phyloP scores from a whole-genome alignment of 2,329 filamentous ascomycete species.

The Colletotrichum salicis region DNA sequence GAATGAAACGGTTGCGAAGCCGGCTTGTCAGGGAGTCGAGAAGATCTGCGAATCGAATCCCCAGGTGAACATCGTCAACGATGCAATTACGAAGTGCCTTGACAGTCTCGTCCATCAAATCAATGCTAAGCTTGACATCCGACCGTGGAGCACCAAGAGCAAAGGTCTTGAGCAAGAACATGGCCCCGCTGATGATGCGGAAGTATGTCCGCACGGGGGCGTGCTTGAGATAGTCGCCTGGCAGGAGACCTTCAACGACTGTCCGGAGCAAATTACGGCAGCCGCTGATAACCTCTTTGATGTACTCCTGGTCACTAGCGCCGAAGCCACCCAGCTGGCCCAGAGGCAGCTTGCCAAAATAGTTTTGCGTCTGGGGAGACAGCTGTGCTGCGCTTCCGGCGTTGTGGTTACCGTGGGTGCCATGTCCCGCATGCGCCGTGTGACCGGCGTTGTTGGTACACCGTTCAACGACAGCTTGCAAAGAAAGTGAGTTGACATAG shows the following conservation, averaged over 20 bases:
- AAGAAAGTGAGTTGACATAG: constrained; percentile 91
- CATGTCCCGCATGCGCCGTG: constrained; percentile 44
- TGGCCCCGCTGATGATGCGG: constrained; percentile 85
- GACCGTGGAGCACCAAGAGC: constrained; percentile 82
- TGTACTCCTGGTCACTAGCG: constrained; percentile 76
- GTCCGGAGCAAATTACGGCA: constrained; percentile 80
- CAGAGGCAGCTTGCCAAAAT: constrained; percentile 72
- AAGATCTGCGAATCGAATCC: constrained; percentile 84
- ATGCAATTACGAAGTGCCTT: constrained; percentile 80
- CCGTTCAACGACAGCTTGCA: constrained; percentile 94
- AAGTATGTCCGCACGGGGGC: constrained; percentile 87
- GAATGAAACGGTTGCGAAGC: constrained; percentile 79
- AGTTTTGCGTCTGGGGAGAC: constrained; percentile 73
- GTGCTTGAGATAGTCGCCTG: constrained; percentile 81
- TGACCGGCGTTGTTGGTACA: constrained; percentile 80
- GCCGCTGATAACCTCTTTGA: constrained; percentile 80
- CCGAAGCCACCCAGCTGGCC: constrained; percentile 73
- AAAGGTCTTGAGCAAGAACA: constrained; percentile 87
- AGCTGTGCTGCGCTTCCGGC: constrained; percentile 55
- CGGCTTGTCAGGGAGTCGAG: constrained; percentile 82
- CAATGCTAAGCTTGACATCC: constrained; percentile 80
- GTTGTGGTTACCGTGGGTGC: constrained; percentile 45
- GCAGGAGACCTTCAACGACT: constrained; percentile 80
- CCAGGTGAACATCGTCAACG: constrained; percentile 86
- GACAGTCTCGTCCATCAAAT: constrained; percentile 79